These are phyloP conservation scores for Cyamopsis tetragonoloba DNA, from an alignment of 306 rosid genomes.

Conservation along the genomic window DNA sequence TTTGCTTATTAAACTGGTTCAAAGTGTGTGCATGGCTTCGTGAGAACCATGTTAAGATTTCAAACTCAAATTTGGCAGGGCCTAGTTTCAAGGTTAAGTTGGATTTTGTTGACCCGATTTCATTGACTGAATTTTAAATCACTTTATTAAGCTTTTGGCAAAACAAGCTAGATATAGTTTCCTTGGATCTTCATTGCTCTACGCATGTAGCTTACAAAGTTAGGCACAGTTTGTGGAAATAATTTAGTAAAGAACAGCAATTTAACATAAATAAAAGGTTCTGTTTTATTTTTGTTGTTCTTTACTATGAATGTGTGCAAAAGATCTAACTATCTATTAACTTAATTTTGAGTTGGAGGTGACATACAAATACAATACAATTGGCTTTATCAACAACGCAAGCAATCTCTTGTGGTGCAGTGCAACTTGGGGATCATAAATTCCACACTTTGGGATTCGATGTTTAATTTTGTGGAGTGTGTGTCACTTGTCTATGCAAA, in stretches of 20 bases:
- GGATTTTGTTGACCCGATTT: conserved; percentile 23
- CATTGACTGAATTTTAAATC: neutral
- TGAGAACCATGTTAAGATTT: conserved; percentile 2
- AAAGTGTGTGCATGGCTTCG: conserved; percentile 17
- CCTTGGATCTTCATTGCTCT: neutral
- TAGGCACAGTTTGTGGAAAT: neutral
- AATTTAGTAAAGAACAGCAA: neutral
- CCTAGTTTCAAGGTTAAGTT: conserved; percentile 33
- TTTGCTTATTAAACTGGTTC: conserved; percentile 13
- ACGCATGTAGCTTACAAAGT: neutral
- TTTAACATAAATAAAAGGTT: neutral
- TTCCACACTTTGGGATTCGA: conserved; percentile 30
- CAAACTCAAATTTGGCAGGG: conserved; percentile 23
- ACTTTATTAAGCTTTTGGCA: neutral
- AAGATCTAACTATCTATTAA: neutral
- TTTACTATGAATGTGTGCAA: neutral
- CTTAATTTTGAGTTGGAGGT: neutral
- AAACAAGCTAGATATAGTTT: neutral
- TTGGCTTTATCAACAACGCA: conserved; percentile 23
- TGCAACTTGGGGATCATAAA: conserved; percentile 29
- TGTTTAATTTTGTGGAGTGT: conserved; percentile 23
- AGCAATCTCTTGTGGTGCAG: conserved; percentile 31
- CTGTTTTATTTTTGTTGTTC: too few species aligned
- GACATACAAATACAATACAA: too few species aligned
- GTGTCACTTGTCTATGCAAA: conserved; percentile 26